phyloP scores from a whole-genome alignment of 1,139 yeast genomes.

The Hemisphaericaspora xylanilytica region DNA sequence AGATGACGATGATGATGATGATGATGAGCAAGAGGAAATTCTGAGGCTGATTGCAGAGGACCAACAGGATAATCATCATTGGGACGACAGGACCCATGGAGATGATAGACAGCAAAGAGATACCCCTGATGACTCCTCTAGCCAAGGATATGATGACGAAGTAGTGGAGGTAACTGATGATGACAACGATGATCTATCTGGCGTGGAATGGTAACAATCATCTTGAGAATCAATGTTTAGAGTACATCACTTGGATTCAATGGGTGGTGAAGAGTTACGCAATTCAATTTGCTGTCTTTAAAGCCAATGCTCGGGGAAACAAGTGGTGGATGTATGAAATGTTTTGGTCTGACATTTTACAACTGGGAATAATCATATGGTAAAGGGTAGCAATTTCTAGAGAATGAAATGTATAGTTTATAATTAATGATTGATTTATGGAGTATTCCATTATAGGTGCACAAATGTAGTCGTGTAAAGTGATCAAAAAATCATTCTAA shows the following conservation, averaged over 20 bases:
- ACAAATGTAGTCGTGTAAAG: too few species aligned
- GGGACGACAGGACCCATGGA: background rate
- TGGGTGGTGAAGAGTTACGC: too few species aligned
- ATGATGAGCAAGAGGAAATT: background rate
- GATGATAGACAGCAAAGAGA: background rate
- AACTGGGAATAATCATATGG: too few species aligned
- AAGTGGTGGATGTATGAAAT: too few species aligned
- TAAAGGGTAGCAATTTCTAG: constrained; percentile 7
- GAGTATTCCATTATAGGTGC: constrained; percentile 4
- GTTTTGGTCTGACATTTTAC: too few species aligned
- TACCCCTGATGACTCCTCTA: background rate
- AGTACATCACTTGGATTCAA: too few species aligned
- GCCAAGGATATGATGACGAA: background rate
- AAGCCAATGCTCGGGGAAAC: too few species aligned
- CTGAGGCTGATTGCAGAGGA: too few species aligned
- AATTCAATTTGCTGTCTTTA: too few species aligned
- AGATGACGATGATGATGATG: constrained; percentile 1
- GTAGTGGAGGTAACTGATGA: background rate
- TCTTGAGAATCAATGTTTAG: too few species aligned
- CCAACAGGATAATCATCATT: background rate
- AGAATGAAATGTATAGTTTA: constrained; percentile 4
- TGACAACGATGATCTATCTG: constrained; percentile 12
- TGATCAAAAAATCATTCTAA: constrained; percentile 3
- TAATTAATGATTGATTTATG: background rate
- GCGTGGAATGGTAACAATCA: too few species aligned